Base-by-base conservation (phyloP, 116 monocot species). In the Zostera marina region DNA sequence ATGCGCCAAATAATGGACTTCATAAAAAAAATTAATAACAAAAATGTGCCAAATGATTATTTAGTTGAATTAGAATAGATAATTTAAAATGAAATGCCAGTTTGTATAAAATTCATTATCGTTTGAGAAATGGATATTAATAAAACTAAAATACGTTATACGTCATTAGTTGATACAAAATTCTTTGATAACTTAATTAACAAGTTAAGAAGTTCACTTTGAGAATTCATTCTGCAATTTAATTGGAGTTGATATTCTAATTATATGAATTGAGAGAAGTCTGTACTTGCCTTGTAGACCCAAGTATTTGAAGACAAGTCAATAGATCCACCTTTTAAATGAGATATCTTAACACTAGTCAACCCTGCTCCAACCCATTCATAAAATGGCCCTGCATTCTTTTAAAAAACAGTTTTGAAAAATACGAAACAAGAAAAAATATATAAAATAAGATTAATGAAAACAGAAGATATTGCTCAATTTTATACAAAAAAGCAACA, bases 371-470 rank as follows among this genome's bases (percentile, higher is more conserved):
- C 98, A 39, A 78, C 67, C 98, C 90, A 90, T 68, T 98, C 98
- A 65, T 83, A 98, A 70, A 83, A 86, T 64, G 90, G 83, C 44
- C 98, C 93, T 81, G 76, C 93, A 84, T 81, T 88, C 96, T 91
- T 65, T 9, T 48, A 45, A 11, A 44, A 53, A 22, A 41, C 13
- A 15, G 47, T 26, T 26, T 26, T 2, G 26, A 54, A 25, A 52
- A 23, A 24, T 22, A 54, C 11, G 8, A 17, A 15, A 51, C 49
- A 20, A 51, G 19, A 26, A 26, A 26, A 26, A 26, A 26, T 26
- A 4, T 26, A 26, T 4, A 26, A 26, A 26, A 26, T 4, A 26
- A 26, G 26, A 26, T 26, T 26, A 26, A 1, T 26, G 26, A 2
- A 26, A 4, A 26, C 26, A 26, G 4, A 1, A n/a, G n/a, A n/a